phyloP scores from a whole-genome alignment of 2,329 filamentous ascomycete genomes.

The Diaporthe amygdali region DNA sequence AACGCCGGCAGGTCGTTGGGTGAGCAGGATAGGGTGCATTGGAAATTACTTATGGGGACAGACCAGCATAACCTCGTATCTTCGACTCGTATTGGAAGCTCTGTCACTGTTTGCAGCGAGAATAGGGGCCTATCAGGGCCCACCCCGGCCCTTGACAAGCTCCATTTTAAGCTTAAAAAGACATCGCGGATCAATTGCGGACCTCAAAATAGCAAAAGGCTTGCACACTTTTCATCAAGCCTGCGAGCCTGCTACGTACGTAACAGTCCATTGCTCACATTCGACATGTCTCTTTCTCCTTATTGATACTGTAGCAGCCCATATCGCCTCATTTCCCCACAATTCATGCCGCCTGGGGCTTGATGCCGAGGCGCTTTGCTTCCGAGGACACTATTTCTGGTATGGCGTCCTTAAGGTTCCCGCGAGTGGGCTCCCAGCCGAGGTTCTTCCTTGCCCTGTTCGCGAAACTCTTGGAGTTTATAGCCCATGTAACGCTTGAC shows the following conservation, averaged over 20 bases:
- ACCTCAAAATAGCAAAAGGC: conserved; percentile 1
- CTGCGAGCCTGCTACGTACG: neutral
- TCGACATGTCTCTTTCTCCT: conserved; percentile 8
- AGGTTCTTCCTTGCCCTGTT: conserved; percentile 50
- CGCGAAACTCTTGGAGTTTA: conserved; percentile 50
- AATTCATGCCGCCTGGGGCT: conserved; percentile 30
- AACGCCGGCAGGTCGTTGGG: neutral
- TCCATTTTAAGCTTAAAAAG: conserved; percentile 10
- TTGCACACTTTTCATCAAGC: neutral
- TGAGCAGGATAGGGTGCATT: neutral
- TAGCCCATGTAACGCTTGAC: conserved; percentile 38
- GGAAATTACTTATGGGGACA: neutral
- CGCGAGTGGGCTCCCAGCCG: conserved; percentile 47
- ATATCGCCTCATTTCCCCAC: neutral
- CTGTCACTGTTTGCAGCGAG: neutral
- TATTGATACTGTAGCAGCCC: conserved; percentile 18
- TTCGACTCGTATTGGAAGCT: neutral
- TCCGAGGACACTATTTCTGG: conserved; percentile 42
- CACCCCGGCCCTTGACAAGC: neutral
- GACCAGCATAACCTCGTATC: neutral
- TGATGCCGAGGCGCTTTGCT: conserved; percentile 42
- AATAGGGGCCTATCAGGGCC: neutral
- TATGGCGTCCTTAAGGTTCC: conserved; percentile 44
- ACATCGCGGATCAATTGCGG: conserved; percentile 10
- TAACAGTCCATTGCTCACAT: neutral